Conservation (phyloP, 2,329 filamentous ascomycete species). For the Sphaerostilbella broomeana region DNA sequence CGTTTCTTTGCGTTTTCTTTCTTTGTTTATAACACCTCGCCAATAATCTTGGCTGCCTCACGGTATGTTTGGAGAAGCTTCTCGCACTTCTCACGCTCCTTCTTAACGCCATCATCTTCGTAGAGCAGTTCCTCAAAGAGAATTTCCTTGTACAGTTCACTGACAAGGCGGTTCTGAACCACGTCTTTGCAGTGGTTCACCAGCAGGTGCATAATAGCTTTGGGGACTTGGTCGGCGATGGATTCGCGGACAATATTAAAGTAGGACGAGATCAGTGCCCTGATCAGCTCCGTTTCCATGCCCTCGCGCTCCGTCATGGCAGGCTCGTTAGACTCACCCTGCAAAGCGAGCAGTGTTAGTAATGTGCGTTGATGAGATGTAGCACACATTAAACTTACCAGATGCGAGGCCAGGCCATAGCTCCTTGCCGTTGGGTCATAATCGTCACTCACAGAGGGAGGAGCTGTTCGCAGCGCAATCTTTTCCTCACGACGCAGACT, state of each 20-base stretch:
- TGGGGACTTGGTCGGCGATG: conserved; percentile 97
- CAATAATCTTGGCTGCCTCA: conserved; percentile 96
- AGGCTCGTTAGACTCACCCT: conserved; percentile 64
- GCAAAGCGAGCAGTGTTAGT: conserved; percentile 19
- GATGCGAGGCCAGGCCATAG: conserved; percentile 42
- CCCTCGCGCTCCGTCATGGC: conserved; percentile 92
- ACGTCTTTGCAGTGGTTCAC: conserved; percentile 98
- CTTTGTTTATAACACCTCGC: conserved; percentile 70
- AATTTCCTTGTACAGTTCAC: conserved; percentile 86
- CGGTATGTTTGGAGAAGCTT: conserved; percentile 91
- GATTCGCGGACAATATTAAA: conserved; percentile 98
- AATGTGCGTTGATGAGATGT: too few species aligned
- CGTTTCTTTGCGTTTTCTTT: not conserved
- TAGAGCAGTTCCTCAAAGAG: conserved; percentile 91
- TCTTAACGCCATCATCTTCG: conserved; percentile 95
- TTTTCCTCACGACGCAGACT: conserved; percentile 70
- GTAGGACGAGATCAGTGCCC: conserved; percentile 93
- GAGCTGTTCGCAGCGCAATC: conserved; percentile 44
- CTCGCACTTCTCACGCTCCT: conserved; percentile 97
- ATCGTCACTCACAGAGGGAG: conserved; percentile 37
- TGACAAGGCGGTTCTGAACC: conserved; percentile 93
- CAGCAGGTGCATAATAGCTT: conserved; percentile 96
- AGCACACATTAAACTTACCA: conserved; percentile 46
- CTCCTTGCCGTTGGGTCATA: conserved; percentile 35
- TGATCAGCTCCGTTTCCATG: conserved; percentile 95